Conservation (phyloP, 1,139 yeast species). For the Taphrina confusa region DNA sequence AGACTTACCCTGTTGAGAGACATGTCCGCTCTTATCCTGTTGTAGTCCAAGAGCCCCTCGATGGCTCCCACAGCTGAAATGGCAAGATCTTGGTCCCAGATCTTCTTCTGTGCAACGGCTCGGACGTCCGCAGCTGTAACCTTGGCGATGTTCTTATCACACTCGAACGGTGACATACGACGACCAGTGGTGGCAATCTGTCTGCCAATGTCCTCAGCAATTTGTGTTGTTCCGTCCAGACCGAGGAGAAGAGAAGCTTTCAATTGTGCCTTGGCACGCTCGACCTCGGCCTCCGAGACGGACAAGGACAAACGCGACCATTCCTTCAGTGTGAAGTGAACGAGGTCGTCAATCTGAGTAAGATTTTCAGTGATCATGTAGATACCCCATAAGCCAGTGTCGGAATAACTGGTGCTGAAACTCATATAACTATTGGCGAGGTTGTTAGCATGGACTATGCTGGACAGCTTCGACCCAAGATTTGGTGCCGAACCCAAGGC, state of each 20-base stretch:
- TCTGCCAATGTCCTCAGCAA: conserved; percentile 97
- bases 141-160: conserved; percentile 76
- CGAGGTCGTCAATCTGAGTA: conserved; percentile 63
- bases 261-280: conserved; percentile 88
- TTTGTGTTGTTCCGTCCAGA: conserved; percentile 91
- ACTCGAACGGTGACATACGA: conserved; percentile 87
- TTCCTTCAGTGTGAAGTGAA: conserved; percentile 76
- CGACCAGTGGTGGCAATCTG: conserved; percentile 93
- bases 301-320: conserved; percentile 86
- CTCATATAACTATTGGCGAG: conserved; percentile 94
- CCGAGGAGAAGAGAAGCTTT: conserved; percentile 88
- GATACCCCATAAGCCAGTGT: conserved; percentile 96
- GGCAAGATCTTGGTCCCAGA: conserved; percentile 78
- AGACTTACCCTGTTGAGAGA: conserved; percentile 33
- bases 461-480: conserved; percentile 84
- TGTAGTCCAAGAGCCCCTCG: conserved; percentile 60
- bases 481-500: conserved; percentile 82
- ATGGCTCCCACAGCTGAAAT: conserved; percentile 88
- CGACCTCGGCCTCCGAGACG: conserved; percentile 82
- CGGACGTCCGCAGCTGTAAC: conserved; percentile 79
- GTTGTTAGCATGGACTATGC: conserved; percentile 70
- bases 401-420: conserved; percentile 94
- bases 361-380: conserved; percentile 81
- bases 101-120: conserved; percentile 82
- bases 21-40: conserved; percentile 47